Percentiles rank a stretch among this genome's conserved stretches.
Evolutionary conservation across 495 filamentous ascomycete genomes (phyloP).

Genomic region (Hypoxylon fuscum): DNA sequence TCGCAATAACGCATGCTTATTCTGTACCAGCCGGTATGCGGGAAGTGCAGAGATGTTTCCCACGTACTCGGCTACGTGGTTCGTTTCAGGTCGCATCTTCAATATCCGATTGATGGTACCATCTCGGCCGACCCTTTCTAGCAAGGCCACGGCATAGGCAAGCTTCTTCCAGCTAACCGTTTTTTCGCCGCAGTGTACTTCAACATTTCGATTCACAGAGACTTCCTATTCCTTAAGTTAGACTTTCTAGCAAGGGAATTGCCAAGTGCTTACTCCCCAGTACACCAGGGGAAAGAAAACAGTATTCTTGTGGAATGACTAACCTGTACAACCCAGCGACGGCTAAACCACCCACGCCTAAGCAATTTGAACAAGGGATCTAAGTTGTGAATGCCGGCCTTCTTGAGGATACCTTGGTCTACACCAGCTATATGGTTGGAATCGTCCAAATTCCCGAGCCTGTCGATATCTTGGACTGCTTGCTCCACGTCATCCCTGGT

Average conservation of each 20-base stretch:
- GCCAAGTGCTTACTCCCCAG: no score
- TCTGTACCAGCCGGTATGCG: conserved; percentile 26
- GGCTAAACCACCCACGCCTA: conserved; percentile 23
- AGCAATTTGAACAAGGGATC: conserved; percentile 26
- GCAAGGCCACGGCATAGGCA: conserved; percentile 14
- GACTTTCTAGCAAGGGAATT: no score
- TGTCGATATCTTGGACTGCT: conserved; percentile 9
- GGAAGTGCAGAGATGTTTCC: conserved; percentile 23
- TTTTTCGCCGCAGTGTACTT: conserved; percentile 9
- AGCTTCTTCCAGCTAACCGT: conserved; percentile 8
- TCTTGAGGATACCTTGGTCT: conserved; percentile 18
- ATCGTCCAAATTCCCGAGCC: conserved; percentile 16
- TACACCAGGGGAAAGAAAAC: neutral
- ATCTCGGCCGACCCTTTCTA: conserved; percentile 23
- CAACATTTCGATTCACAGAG: neutral
- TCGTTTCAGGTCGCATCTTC: conserved; percentile 3
- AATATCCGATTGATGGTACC: conserved; percentile 22
- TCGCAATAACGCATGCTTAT: conserved; percentile 11
- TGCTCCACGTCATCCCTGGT: conserved; percentile 2
- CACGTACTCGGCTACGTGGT: conserved; percentile 15
- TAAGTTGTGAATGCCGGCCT: conserved; percentile 11
- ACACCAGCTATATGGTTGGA: conserved; percentile 21
- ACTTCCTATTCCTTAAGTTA: conserved; percentile 1
- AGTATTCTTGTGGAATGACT: neutral
- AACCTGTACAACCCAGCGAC: conserved; percentile 25